These are phyloP conservation scores for Sisymbrium altissimum DNA, from an alignment of 345 rosid species.

Conservation along the genomic window DNA sequence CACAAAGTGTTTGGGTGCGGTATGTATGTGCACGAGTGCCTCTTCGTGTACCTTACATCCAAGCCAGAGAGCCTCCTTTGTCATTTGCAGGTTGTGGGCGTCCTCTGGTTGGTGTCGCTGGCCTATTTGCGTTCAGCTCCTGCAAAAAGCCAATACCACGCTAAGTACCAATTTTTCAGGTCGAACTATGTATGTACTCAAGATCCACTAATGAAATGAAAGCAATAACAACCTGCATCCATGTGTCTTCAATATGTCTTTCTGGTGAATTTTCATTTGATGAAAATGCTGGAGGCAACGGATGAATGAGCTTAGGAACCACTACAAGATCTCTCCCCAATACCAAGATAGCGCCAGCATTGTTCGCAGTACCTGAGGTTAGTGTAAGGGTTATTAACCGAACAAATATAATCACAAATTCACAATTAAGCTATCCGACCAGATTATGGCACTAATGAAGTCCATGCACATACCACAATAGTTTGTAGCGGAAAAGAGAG, in stretches of 20 bases:
- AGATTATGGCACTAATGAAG: neutral
- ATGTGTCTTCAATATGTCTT: slow-evolving; percentile 75
- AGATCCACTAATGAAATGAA: neutral
- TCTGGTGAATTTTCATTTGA: slow-evolving; percentile 76
- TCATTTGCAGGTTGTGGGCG: slow-evolving; percentile 76
- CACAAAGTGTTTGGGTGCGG: slow-evolving; percentile 13
- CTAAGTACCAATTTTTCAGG: neutral
- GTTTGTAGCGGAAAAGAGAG: slow-evolving; percentile 92
- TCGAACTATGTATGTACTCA: neutral
- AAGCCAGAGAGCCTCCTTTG: slow-evolving; percentile 70
- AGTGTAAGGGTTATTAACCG: neutral
- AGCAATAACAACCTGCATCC: slow-evolving; percentile 73
- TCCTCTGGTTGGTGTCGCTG: slow-evolving; percentile 90
- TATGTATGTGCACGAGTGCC: slow-evolving; percentile 1
- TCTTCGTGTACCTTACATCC: slow-evolving; percentile 45
- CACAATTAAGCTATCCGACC: neutral
- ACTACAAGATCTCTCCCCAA: slow-evolving; percentile 92
- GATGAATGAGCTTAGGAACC: slow-evolving; percentile 92
- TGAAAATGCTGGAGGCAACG: slow-evolving; percentile 73
- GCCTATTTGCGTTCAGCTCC: slow-evolving; percentile 93
- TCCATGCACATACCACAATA: slow-evolving; percentile 61
- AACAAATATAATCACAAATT: neutral
- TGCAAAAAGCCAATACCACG: slow-evolving; percentile 13
- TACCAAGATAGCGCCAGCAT: slow-evolving; percentile 92
- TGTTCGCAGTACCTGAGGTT: slow-evolving; percentile 78